Base-by-base conservation (phyloP, 352 stramenopile genomes). In the Globisporangium takayamanum region DNA sequence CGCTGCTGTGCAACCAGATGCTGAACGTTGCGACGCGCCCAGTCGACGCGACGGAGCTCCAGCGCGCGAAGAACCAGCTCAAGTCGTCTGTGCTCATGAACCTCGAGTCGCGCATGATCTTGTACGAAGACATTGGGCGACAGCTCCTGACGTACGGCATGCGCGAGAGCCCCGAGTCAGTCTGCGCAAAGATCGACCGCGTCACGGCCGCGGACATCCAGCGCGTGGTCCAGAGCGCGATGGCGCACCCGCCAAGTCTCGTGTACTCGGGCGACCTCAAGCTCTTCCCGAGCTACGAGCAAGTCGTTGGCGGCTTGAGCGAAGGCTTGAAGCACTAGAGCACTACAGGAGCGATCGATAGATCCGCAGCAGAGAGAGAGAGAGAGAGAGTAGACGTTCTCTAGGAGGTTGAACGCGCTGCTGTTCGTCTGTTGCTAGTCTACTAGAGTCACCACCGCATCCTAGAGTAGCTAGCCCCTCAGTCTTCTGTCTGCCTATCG, bases 61-160 rank as follows among this genome's bases (percentile, higher is more conserved):
- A 73, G 48, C 91, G 97, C 41, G 97, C 97, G 46, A 96, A 98
- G 73, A 99, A 99, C 78, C 98, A 99, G 91, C 89, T 99, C 56
- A 99, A 99, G 75, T 98, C 91, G 64, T 98, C 97, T 55, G 90
- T 99, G 47, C 81, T 99, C 50, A 99, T 98, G 76, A 98, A 99
- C 67, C 85, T 99, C 50, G 97, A 99, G 81, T 98, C 88, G 26
- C 80, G 97, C 30, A 86, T 99, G 70, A 94, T 99, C 52, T 69
- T 99, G 61, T 99, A 98, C 73, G 97, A 99, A 81, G 97, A 99
- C 78, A 98, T 99, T 69, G 97, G 92, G 3, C 85, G 97, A 28
- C 97, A 99, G 53, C 78, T 99, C 39, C 82, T 99, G 28, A 99
- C 97, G 14, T 99, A 99, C 72, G 96, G 95, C 22, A 73, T 89